phyloP scores from a whole-genome alignment of 805 yeast genomes.

The Lipomyces lipofer region DNA sequence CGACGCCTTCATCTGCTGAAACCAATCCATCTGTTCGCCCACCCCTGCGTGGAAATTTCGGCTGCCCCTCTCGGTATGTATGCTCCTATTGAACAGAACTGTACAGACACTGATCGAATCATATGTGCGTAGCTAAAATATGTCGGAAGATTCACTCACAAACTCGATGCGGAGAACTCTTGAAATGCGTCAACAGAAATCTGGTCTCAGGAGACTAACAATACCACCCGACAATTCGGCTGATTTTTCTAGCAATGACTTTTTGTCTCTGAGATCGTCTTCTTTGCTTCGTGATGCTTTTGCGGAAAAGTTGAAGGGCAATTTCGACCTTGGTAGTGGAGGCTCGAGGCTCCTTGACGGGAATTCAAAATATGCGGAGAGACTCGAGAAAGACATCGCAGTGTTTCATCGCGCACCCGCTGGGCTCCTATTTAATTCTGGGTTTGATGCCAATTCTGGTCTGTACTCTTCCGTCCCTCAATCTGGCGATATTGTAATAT shows the following conservation, averaged over 20 bases:
- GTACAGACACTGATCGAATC: no score
- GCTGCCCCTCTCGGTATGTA: no score
- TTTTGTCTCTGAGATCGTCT: constrained; percentile 22
- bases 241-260: constrained; percentile 35
- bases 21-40: no score
- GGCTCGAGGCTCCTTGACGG: constrained; percentile 36
- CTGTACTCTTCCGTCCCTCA: constrained; percentile 33
- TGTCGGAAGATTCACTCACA: not conserved
- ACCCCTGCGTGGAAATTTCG: no score
- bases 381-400: constrained; percentile 27
- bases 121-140: no score
- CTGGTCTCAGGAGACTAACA: constrained; percentile 12
- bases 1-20: no score
- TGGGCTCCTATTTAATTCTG: constrained; percentile 34
- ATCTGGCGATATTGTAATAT: constrained; percentile 31
- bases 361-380: constrained; percentile 30
- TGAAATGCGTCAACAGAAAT: not conserved
- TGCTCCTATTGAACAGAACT: no score
- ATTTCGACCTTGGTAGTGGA: constrained; percentile 29
- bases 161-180: not conserved
- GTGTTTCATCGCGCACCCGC: constrained; percentile 29
- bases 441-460: constrained; percentile 34
- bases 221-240: constrained; percentile 3
- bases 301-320: constrained; percentile 8
- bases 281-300: constrained; percentile 14